These are phyloP conservation scores for Rhytidiadelphus loreus DNA, from an alignment of 225 moss, liverwort and hornwort species.

Conservation along the genomic window DNA sequence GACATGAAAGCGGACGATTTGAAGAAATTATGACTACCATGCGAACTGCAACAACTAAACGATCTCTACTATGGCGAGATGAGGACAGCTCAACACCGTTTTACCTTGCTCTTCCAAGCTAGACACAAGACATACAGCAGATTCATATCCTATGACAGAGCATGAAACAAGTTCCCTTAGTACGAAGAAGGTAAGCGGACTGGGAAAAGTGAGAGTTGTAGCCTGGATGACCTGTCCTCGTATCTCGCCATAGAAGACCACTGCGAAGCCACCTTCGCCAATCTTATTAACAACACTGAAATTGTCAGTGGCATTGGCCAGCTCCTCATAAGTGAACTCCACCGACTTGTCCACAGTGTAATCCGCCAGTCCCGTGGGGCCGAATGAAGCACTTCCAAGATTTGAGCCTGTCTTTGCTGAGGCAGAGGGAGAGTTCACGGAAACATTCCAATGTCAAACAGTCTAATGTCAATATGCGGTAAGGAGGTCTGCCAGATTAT, in stretches of 20 bases:
- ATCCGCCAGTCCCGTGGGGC: constrained; percentile 20
- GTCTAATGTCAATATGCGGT: not conserved
- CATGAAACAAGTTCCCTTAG: not conserved
- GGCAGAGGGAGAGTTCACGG: not conserved
- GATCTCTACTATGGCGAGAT: not conserved
- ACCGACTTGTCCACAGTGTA: constrained; percentile 86
- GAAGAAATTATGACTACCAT: not conserved
- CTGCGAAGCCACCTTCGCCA: constrained; percentile 83
- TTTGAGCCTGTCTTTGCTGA: constrained; percentile 22
- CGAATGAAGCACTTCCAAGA: constrained; percentile 16
- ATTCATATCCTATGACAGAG: not conserved
- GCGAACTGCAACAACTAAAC: not conserved
- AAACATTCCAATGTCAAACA: not conserved
- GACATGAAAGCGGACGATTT: not conserved
- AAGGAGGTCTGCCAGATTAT: not conserved
- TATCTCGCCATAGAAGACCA: constrained; percentile 64
- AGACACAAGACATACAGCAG: not conserved
- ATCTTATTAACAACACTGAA: constrained; percentile 76
- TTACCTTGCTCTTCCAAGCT: not conserved
- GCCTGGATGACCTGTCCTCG: constrained; percentile 62
- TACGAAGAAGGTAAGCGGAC: not conserved
- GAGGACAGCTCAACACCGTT: not conserved
- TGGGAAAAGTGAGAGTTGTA: not conserved
- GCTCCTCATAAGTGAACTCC: constrained; percentile 83
- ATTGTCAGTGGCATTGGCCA: constrained; percentile 60